Percentiles rank a stretch among this genome's conserved stretches.
Evolutionary conservation across 2,329 filamentous ascomycete species (phyloP).

Genomic region (Aureobasidium sp.): DNA sequence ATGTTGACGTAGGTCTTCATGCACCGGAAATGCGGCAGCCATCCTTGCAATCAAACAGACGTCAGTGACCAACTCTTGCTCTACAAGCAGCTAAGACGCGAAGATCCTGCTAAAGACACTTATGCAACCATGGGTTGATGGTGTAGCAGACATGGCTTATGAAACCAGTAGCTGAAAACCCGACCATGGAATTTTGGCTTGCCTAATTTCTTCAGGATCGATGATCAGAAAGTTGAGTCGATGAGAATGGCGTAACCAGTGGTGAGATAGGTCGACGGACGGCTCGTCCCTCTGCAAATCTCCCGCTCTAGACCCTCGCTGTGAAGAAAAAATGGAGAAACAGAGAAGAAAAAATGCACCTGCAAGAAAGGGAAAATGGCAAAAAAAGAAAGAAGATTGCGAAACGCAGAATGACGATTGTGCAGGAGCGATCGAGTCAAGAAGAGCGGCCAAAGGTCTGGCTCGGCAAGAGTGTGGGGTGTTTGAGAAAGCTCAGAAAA

Average conservation of each 20-base stretch:
- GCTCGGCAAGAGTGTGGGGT: not conserved
- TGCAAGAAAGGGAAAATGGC: not conserved
- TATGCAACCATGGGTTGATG: not conserved
- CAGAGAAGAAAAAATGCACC: not conserved
- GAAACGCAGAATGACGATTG: slow-evolving; percentile 1
- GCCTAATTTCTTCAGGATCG: not conserved
- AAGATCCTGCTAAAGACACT: not conserved
- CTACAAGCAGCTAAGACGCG: too few relatives aligned
- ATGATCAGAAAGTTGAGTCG: not conserved
- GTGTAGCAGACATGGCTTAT: not conserved
- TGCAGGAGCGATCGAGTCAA: not conserved
- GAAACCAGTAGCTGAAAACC: not conserved
- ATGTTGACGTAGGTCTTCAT: not conserved
- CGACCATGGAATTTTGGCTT: not conserved
- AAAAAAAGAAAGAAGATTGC: not conserved
- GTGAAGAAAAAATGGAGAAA: not conserved
- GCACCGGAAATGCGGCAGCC: not conserved
- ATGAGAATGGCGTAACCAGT: not conserved
- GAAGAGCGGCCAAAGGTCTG: not conserved
- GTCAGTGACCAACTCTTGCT: not conserved
- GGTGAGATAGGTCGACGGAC: not conserved
- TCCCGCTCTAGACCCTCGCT: not conserved
- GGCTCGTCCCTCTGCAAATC: slow-evolving; percentile 4
- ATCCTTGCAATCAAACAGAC: not conserved
- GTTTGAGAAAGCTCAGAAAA: not conserved